Evolutionary conservation across 768 basidiomycete species (phyloP), one percentile per base, ranked within the genome.

Genomic region (Boletus pseudopeckii): DNA sequence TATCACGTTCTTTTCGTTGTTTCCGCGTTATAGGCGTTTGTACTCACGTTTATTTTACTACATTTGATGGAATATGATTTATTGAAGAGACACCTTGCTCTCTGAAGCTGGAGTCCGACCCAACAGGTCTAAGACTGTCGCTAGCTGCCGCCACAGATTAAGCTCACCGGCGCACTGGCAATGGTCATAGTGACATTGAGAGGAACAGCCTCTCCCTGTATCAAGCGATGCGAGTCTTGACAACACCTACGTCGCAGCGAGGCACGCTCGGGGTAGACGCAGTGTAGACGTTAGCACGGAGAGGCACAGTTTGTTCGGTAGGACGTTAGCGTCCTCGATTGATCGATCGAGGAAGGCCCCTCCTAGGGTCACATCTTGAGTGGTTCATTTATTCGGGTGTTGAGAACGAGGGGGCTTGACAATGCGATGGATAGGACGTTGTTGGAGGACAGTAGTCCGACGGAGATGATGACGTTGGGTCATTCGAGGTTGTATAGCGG

Each of bases 341-440:
- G 81, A 84, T 30, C 86, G 86, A 66, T 72, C 75, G 39, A 74
- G 93, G 59, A 94, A 95, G 22, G 68, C 92, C 92, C 78, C 91
- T 0, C 90, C 90, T 17, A 80, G 81, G 67, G 84, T 83, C 58
- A 80, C 84, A 20, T 63, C 74, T n/a, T n/a, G n/a, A n/a, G 86
- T 76, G 39, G 48, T 58, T 38, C 20, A 17, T 48, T 11, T 13
- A 37, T 48, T 24, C 32, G 42, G 2, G 17, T 34, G 17, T 20
- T 52, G 7, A 41, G 13, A 22, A 22, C 13, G 7, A 2, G 6
- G 3, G 13, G 14, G n/a, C 24, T 50, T 47, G 51, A 50, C 44
- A 9, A 22, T 14, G 30, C 18, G 39, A 39, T 33, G 48, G 5
- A 34, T 52, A 76, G 67, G 51, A 68, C 64, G 5, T 17, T 65